Conservation (phyloP, 257 asterid genomes). For the Penstemon newberryi region DNA sequence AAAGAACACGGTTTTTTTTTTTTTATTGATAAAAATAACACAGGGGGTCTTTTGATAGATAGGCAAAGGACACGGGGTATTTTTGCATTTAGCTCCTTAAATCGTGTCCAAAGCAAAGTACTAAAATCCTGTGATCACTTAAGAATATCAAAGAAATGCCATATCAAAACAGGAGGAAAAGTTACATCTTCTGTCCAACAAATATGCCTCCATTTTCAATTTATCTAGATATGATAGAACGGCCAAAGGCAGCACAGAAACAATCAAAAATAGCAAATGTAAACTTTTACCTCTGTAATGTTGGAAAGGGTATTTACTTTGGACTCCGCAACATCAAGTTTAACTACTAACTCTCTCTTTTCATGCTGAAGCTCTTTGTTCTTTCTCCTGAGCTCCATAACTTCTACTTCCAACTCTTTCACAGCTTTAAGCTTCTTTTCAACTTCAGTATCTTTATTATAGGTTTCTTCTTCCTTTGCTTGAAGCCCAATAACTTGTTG, state of each 20-base stretch:
- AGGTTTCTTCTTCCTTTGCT: slow-evolving; percentile 71
- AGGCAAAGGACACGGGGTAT: too few species aligned
- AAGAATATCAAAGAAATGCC: neutral
- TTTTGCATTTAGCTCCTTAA: too few species aligned
- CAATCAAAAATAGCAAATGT: slow-evolving; percentile 4
- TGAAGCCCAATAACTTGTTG: slow-evolving; percentile 91
- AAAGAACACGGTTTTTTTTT: too few species aligned
- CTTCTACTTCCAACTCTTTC: slow-evolving; percentile 83
- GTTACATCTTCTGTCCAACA: too few species aligned
- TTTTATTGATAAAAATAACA: too few species aligned
- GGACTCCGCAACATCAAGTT: slow-evolving; percentile 75
- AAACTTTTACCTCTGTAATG: slow-evolving; percentile 73
- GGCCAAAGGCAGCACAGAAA: slow-evolving; percentile 2
- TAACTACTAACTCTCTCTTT: slow-evolving; percentile 74
- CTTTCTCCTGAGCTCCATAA: slow-evolving; percentile 85
- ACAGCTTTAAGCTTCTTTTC: slow-evolving; percentile 80
- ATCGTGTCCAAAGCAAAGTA: too few species aligned
- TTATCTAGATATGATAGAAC: neutral
- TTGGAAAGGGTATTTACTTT: slow-evolving; percentile 68
- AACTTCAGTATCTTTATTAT: slow-evolving; percentile 55
- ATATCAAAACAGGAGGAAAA: neutral
- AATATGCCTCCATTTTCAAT: too few species aligned
- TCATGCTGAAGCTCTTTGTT: slow-evolving; percentile 94
- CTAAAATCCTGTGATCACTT: neutral
- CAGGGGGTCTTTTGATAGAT: too few species aligned